Evolutionary conservation across 2,329 filamentous ascomycete species (phyloP).

Genomic region (Pezicula radicicola): DNA sequence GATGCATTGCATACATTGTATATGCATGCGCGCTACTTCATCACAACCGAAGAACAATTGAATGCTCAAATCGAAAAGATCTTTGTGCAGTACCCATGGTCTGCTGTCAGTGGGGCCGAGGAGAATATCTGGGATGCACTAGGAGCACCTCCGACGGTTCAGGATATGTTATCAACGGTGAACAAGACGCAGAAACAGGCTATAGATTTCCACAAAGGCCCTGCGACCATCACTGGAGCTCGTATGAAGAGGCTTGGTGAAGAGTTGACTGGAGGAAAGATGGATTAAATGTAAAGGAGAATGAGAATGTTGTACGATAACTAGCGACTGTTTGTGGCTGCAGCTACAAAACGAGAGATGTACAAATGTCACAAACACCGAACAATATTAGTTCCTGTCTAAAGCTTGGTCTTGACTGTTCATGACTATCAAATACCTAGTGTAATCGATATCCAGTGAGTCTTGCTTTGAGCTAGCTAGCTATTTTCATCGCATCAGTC

Average conservation of each 20-base stretch:
- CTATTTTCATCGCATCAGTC: no score
- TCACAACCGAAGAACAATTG: constrained; percentile 77
- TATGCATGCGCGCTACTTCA: constrained; percentile 83
- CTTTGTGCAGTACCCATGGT: constrained; percentile 55
- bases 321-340: no score
- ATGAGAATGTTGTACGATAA: not conserved
- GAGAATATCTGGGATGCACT: constrained; percentile 27
- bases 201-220: constrained; percentile 25
- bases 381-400: no score
- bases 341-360: no score
- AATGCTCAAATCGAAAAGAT: constrained; percentile 67
- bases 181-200: constrained; percentile 29
- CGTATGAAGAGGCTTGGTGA: constrained; percentile 64
- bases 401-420: no score
- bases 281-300: constrained; percentile 27
- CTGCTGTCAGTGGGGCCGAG: constrained; percentile 8
- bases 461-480: no score
- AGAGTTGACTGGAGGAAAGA: constrained; percentile 65
- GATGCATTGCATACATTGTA: constrained; percentile 84
- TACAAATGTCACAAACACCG: no score
- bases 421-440: no score
- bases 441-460: no score
- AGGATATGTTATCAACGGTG: constrained; percentile 40
- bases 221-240: constrained; percentile 42
- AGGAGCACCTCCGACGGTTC: constrained; percentile 39